Conservation (phyloP, 225 moss, liverwort and hornwort species). For the Thuidium tamariscinum region DNA sequence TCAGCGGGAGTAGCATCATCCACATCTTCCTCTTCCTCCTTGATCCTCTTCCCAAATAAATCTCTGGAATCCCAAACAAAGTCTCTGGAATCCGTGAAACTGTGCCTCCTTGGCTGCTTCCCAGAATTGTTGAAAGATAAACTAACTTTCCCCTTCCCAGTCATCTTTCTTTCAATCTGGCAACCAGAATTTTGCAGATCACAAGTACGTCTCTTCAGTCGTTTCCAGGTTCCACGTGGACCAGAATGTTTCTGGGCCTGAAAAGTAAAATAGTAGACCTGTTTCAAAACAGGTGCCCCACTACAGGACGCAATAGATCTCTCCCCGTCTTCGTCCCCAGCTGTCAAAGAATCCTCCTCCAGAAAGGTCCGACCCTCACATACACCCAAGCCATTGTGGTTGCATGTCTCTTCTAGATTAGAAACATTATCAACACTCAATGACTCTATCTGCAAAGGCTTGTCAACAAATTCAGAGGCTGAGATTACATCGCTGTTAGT, state of each 20-base stretch:
- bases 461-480: slow-evolving; percentile 17
- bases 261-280: background rate
- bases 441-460: background rate
- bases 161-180: slow-evolving; percentile 2
- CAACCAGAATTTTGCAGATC: background rate
- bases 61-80: slow-evolving; percentile 7
- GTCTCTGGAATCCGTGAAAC: slow-evolving; percentile 16
- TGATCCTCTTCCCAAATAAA: background rate
- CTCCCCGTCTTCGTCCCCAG: background rate
- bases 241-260: background rate
- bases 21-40: background rate
- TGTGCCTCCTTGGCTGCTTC: slow-evolving; percentile 11
- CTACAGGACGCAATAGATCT: background rate
- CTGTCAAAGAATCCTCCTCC: background rate
- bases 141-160: slow-evolving; percentile 8
- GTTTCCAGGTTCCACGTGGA: background rate
- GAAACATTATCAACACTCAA: background rate
- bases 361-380: background rate
- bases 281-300: background rate
- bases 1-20: background rate
- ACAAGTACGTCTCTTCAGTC: background rate
- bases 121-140: slow-evolving; percentile 9
- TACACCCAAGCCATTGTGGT: background rate
- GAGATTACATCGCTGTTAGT: background rate
- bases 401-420: background rate